Evolutionary conservation across 2,329 filamentous ascomycete genomes (phyloP).

Genomic region (Fusarium brachygibbosum): DNA sequence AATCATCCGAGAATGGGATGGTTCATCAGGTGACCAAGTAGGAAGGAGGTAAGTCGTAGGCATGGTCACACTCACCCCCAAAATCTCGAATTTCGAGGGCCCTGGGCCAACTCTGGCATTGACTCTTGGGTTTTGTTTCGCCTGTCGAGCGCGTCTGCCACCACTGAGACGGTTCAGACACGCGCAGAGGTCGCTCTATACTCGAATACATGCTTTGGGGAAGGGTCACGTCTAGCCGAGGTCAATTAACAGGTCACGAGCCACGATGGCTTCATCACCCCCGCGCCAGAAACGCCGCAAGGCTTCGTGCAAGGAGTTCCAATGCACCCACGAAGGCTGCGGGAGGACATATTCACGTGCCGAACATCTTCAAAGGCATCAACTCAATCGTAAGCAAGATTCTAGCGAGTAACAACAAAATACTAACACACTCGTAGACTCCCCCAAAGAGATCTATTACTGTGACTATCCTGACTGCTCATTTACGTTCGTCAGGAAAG

Average conservation of each 20-base stretch:
- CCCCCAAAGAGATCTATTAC: conserved; percentile 50
- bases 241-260: conserved; percentile 22
- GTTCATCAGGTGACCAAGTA: conserved; percentile 39
- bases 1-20: conserved; percentile 37
- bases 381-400: conserved; percentile 45
- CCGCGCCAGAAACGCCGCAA: conserved; percentile 51
- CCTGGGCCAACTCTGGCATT: not conserved
- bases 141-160: not conserved
- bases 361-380: conserved; percentile 49
- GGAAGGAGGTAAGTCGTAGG: conserved; percentile 13
- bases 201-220: not conserved
- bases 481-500: conserved; percentile 50
- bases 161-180: not conserved
- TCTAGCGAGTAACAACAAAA: not conserved
- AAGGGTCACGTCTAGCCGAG: conserved; percentile 24
- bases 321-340: conserved; percentile 50
- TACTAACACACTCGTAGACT: conserved; percentile 44
- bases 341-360: conserved; percentile 49
- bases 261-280: conserved; percentile 48
- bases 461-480: conserved; percentile 50
- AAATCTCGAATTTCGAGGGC: conserved; percentile 37
- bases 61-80: conserved; percentile 36
- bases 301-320: conserved; percentile 50
- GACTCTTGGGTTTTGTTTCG: conserved; percentile 19
- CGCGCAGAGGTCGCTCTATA: conserved; percentile 7